Evolutionary conservation across 2,329 filamentous ascomycete genomes (phyloP).

Genomic region (Xylaria arbuscula): DNA sequence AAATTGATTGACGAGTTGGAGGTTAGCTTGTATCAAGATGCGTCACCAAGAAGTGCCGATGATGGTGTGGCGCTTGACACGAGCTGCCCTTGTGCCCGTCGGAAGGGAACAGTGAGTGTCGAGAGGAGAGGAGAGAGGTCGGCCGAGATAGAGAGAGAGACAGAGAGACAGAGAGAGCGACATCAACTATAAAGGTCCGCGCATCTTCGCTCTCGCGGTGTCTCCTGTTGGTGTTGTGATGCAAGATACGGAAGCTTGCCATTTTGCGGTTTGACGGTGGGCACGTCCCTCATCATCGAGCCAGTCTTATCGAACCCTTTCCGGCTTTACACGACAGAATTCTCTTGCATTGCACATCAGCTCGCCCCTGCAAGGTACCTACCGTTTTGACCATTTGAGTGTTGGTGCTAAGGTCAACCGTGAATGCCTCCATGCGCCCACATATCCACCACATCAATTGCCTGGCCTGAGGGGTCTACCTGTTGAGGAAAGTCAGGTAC

Average conservation of each 20-base stretch:
- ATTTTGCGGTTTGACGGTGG: conserved; percentile 4
- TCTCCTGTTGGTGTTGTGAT: neutral
- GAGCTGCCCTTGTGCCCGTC: neutral
- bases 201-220: neutral
- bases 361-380: conserved; percentile 19
- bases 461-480: neutral
- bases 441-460: conserved; percentile 1
- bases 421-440: conserved; percentile 7
- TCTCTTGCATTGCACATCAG: conserved; percentile 5
- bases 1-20: conserved; percentile 34
- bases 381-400: neutral
- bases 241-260: neutral
- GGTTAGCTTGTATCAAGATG: conserved; percentile 34
- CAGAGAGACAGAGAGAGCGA: neutral
- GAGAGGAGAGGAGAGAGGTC: neutral
- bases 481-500: conserved; percentile 8
- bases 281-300: neutral
- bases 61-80: conserved; percentile 11
- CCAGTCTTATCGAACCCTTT: neutral
- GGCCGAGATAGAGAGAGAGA: too few species aligned
- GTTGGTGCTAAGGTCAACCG: neutral
- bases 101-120: conserved; percentile 5
- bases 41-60: conserved; percentile 27
- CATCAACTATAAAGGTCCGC: conserved; percentile 20
- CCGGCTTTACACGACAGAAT: neutral